Evolutionary conservation across 176 grass and related monocot species (phyloP).

Genomic region (barley (Hordeum vulgare)): MorexV3_pseudomolecules_assembly NC_058524.1:17350348-17350847

Average conservation of each 20-base stretch:
- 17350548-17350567: neutral
- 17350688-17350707: too few relatives aligned
- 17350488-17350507: neutral
- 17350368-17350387: neutral
- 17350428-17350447: neutral
- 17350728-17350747: too few relatives aligned
- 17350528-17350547: neutral
- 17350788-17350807: too few relatives aligned
- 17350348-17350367: neutral
- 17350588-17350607: neutral
- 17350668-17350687: neutral
- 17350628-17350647: neutral
- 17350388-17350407: neutral
- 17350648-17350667: neutral
- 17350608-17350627: neutral
- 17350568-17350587: neutral
- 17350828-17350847: too few relatives aligned
- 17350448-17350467: neutral
- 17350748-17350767: too few relatives aligned
- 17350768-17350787: too few relatives aligned
- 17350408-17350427: neutral
- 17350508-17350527: neutral
- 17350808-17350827: too few relatives aligned
- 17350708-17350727: too few relatives aligned
- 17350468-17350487: neutral